Base-by-base conservation (phyloP, 345 rosid genomes). In the Eucalyptus camaldulensis region DNA sequence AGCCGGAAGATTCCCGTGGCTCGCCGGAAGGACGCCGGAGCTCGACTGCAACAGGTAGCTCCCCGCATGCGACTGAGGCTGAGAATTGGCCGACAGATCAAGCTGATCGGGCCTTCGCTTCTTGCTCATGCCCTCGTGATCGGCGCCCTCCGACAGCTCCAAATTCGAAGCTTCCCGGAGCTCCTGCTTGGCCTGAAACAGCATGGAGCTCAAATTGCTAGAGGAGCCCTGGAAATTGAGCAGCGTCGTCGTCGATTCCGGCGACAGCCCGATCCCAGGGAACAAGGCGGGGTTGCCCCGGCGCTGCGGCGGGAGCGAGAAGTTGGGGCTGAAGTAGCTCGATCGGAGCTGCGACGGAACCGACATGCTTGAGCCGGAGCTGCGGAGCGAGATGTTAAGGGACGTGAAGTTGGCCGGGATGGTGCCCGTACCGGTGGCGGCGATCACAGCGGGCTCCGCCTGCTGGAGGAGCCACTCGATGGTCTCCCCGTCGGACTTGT, bases 381-480 rank as follows among this genome's bases (percentile, higher is more conserved):
- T 95, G 25, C 99, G 98, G 87, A 96, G 95, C 21, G 99, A 97
- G 87, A 97, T 96, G 90, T 97, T 97, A 45, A 97, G 93, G 29
- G 99, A 96, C 11, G 98, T 95, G 95, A 97, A 97, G 88, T 97
- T 97, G 14, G 99, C 99, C 0, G 99, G 99, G 93, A 97, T 97
- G 5, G 99, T 97, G 67, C 99, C 99, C 2, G 99, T 96, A 5
- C 99, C 99, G 3, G 99, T 96, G 91, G 99, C 99, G 85, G 99
- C 99, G 88, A 97, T 95, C 88, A 97, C 99, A 0, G 99, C 93
- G 3, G 99, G 99, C 90, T 97, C 99, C 1, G 99, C 99, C 91
- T 97, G 99, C 92, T 97, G 99, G 88, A 97, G 99, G 49, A 97
- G 93, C 99, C 99, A 97, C 93, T 97, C 99, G 67, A 96, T 96